Evolutionary conservation across 2,329 filamentous ascomycete species (phyloP), one percentile per base, ranked within the genome.

Genomic region (Aspergillus aculeatus): DNA sequence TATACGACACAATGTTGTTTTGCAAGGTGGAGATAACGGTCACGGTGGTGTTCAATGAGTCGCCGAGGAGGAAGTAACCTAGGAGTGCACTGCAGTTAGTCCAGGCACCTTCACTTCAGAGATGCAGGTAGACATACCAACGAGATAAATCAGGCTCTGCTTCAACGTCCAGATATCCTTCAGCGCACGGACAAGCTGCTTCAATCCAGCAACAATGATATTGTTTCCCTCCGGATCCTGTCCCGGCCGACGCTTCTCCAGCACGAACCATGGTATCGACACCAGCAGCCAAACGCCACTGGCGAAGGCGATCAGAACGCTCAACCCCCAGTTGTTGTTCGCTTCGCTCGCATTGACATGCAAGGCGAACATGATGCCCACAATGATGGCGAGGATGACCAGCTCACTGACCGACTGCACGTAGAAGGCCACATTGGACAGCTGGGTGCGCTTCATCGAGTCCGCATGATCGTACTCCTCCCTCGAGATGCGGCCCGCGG

Each of bases 11-110:
- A 4, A 89, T 82, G 38, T 80, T 79, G 64, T 89, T 89, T 68
- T 90, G 88, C 5, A 89, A 73, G 0, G 86, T 89, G 0, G 77
- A 80, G 32, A 90, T 85, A 23, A 90, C 86, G 0, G 88, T 89
- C 5, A 89, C 85, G 0, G 87, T 89, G 0, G 88, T 90, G 70
- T 89, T 89, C 38, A 89, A 78, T 1, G 84, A 86, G 72, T 90
- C 88, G n/a, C 86, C 87, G 0, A 90, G 81, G 2, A 90, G 77
- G 69, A 90, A 89, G 68, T 89, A 90, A 3, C 81, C 80, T 73
- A 62, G 59, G 21, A 23, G 19, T 50, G 31, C 47, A 35, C 12
- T 29, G 10, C 26, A 29, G 56, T 14, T 23, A 51, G 26, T n/a
- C 9, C 44, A 41, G 21, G 21, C 4, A 11, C 6, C 6, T 6